phyloP scores from a whole-genome alignment of 495 filamentous ascomycete species.

The Talaromyces adpressus region DNA sequence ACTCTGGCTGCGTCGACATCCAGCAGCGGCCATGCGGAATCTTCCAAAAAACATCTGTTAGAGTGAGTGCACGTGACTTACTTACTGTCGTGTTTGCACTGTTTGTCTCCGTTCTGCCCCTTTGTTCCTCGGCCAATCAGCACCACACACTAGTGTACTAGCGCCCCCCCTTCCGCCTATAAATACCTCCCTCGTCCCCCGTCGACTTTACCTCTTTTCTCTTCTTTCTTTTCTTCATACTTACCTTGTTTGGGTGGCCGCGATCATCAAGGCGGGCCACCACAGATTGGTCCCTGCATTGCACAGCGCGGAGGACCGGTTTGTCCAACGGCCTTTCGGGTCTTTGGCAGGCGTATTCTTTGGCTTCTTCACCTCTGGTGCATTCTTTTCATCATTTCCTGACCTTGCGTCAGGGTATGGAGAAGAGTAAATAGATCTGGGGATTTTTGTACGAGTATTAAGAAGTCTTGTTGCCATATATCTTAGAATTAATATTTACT shows the following conservation, averaged over 20 bases:
- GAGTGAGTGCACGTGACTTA: not conserved
- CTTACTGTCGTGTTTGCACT: not conserved
- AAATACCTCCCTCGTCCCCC: constrained; percentile 14
- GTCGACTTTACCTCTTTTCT: constrained; percentile 21
- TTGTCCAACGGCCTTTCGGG: constrained; percentile 61
- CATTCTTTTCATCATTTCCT: constrained; percentile 51
- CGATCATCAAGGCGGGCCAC: constrained; percentile 55
- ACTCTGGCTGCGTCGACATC: not conserved
- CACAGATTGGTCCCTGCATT: constrained; percentile 65
- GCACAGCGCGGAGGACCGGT: constrained; percentile 65
- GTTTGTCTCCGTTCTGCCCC: constrained; percentile 1
- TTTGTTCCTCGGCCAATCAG: not conserved
- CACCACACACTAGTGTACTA: constrained; percentile 21
- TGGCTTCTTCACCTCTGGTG: constrained; percentile 45
- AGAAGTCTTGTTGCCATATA: not conserved
- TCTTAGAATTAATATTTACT: not conserved
- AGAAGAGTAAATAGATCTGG: constrained; percentile 32
- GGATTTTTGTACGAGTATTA: too few species aligned
- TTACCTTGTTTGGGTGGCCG: constrained; percentile 63
- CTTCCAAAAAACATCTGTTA: not conserved
- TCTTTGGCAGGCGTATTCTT: constrained; percentile 69
- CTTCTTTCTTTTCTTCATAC: constrained; percentile 55
- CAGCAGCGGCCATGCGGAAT: not conserved
- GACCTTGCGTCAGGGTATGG: constrained; percentile 40
- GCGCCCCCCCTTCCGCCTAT: constrained; percentile 13